These are phyloP conservation scores for Waltergamsia citrina DNA, from an alignment of 2,329 filamentous ascomycete species.

Conservation along the genomic window DNA sequence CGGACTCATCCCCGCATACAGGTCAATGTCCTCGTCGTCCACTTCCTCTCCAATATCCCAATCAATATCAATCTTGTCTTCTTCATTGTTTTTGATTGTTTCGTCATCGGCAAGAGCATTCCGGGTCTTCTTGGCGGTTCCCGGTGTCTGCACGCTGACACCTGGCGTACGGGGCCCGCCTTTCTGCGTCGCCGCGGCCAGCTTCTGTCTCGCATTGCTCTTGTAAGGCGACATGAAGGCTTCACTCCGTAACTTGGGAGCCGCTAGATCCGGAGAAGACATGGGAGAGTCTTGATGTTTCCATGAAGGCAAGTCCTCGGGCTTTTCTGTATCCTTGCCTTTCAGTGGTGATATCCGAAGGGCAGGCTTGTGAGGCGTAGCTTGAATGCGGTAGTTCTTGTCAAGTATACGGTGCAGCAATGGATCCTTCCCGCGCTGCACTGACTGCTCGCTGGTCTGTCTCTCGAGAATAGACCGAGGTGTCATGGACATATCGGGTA, in stretches of 20 bases:
- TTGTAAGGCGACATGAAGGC: conserved; percentile 70
- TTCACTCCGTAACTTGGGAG: conserved; percentile 75
- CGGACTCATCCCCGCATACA: conserved; percentile 70
- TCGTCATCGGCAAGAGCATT: conserved; percentile 33
- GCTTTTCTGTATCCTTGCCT: conserved; percentile 21
- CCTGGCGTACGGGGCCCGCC: conserved; percentile 62
- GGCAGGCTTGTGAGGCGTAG: conserved; percentile 65
- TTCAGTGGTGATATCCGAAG: conserved; percentile 36
- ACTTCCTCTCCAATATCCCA: conserved; percentile 63
- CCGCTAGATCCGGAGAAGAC: conserved; percentile 69
- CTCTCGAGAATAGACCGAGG: conserved; percentile 31
- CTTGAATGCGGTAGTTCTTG: conserved; percentile 89
- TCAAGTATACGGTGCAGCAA: conserved; percentile 87
- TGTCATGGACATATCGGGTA: conserved; percentile 56
- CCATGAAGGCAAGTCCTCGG: conserved; percentile 26
- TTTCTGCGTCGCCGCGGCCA: conserved; percentile 25
- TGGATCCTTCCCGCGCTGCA: conserved; percentile 51
- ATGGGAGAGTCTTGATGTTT: conserved; percentile 47
- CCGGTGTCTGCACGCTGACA: conserved; percentile 75
- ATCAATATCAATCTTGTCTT: conserved; percentile 44
- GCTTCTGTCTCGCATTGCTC: conserved; percentile 28
- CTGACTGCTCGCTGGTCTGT: conserved; percentile 20
- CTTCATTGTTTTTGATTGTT: conserved; percentile 6
- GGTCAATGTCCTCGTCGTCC: conserved; percentile 52
- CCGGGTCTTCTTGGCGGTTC: conserved; percentile 34